Base-by-base conservation (phyloP, 495 filamentous ascomycete genomes). In the Penicillium taxi region DNA sequence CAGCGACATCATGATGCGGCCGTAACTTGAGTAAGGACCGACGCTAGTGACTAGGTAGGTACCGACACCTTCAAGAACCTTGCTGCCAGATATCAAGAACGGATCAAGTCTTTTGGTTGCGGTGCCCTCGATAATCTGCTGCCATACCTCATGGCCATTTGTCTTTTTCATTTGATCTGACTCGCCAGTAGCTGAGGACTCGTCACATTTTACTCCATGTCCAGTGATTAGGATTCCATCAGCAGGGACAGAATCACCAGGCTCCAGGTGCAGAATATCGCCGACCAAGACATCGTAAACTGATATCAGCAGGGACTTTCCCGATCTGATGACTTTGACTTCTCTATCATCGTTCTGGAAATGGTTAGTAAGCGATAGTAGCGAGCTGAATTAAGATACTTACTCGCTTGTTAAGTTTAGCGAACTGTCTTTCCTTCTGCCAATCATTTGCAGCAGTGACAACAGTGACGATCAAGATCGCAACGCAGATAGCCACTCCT, bases 341-440 rank as follows among this genome's bases (percentile, higher is more conserved):
- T 83, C 56, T 20, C 86, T 78, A 50, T 93, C 86, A 45, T 85
- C 72, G 55, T 90, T 90, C 69, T 76, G 42, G 15, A 17, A 18
- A 1, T 16, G 31, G 38, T 49, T 37, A 55, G 44, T 23, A 20
- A 17, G 6, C 1, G n/a, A n/a, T 9, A 6, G 2, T 30, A 23
- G 15, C 16, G 6, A 5, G 5, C 16, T 15, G 4, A 9, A 12
- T 9, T 3, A n/a, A 9, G 4, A 16, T 18, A 51, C 59, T 47
- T 47, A 69, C 70, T 43, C 82, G 77, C 53, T 73, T 71, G 56
- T 87, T 93, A 8, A 93, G 65, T 41, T 76, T 82, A 18, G 78
- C 75, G 53, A 93, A 93, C 45, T 89, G 85, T 27, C 64, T 69
- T 55, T 87, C 84, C 51, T 86, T 84, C 49, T 86, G 79, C 64